Conservation (phyloP, 2,329 filamentous ascomycete species). For the Zelopaecilomyces penicillatus region DNA sequence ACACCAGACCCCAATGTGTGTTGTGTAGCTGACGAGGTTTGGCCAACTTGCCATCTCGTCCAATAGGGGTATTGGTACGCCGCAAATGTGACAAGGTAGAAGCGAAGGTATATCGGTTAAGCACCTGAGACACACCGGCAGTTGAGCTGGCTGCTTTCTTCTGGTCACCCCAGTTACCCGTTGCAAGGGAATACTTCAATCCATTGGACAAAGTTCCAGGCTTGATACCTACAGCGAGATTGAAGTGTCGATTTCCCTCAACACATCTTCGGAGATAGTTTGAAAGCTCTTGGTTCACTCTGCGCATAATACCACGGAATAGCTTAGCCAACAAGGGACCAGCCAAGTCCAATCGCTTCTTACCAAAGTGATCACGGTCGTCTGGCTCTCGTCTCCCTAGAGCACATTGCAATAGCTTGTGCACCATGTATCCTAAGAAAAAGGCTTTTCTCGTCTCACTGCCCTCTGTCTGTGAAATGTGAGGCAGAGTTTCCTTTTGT, state of each 20-base stretch:
- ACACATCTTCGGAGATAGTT: slow-evolving; percentile 89
- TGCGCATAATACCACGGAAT: slow-evolving; percentile 84
- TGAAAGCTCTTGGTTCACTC: slow-evolving; percentile 84
- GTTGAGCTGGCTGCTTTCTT: slow-evolving; percentile 95
- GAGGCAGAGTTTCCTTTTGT: slow-evolving; percentile 92
- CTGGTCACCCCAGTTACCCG: slow-evolving; percentile 98
- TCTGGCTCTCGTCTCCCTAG: slow-evolving; percentile 89
- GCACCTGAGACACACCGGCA: slow-evolving; percentile 93
- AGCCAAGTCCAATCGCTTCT: slow-evolving; percentile 93
- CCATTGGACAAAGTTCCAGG: slow-evolving; percentile 85
- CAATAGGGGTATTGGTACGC: slow-evolving; percentile 94
- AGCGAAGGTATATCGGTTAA: slow-evolving; percentile 95
- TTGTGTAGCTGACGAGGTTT: slow-evolving; percentile 98
- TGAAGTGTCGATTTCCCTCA: slow-evolving; percentile 82
- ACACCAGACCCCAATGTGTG: slow-evolving; percentile 96
- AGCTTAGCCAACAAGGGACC: slow-evolving; percentile 92
- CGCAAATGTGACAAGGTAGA: slow-evolving; percentile 95
- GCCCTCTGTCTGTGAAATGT: slow-evolving; percentile 91
- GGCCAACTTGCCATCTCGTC: slow-evolving; percentile 94
- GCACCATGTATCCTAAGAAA: slow-evolving; percentile 98
- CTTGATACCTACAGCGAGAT: slow-evolving; percentile 84
- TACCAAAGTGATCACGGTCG: slow-evolving; percentile 97
- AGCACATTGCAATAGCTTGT: slow-evolving; percentile 87
- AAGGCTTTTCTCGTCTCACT: slow-evolving; percentile 95
- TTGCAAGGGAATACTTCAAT: slow-evolving; percentile 92